Evolutionary conservation across 2,329 filamentous ascomycete species (phyloP).

Genomic region (Penicillium sp.): DNA sequence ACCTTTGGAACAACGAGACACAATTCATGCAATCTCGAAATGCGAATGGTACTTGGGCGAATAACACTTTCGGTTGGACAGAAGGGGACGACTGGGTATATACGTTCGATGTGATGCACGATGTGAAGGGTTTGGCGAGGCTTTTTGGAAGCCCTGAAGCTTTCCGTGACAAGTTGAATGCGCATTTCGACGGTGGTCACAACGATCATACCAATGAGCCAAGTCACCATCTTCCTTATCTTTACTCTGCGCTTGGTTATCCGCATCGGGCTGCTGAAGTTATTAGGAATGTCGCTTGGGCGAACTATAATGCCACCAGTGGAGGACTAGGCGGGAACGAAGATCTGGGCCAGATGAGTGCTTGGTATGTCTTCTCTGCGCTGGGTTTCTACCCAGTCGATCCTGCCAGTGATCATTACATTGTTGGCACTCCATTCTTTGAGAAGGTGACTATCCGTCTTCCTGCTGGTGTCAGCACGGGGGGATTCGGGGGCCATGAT

Average conservation of each 20-base stretch:
- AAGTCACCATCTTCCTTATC: constrained; percentile 51
- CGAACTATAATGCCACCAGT: constrained; percentile 50
- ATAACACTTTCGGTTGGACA: constrained; percentile 50
- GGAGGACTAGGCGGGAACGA: constrained; percentile 51
- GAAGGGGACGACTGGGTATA: constrained; percentile 56
- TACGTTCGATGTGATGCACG: constrained; percentile 53
- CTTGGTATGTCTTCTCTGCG: constrained; percentile 52
- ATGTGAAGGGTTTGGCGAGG: constrained; percentile 43
- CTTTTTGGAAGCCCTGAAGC: constrained; percentile 42
- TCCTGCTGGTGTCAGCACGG: constrained; percentile 34
- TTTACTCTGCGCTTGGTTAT: constrained; percentile 48
- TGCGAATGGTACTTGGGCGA: constrained; percentile 49
- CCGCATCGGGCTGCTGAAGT: constrained; percentile 42
- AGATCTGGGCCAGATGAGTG: constrained; percentile 54
- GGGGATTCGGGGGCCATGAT: constrained; percentile 22
- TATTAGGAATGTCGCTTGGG: constrained; percentile 41
- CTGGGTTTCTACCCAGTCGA: constrained; percentile 53
- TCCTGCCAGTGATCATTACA: constrained; percentile 48
- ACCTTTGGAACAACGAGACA: constrained; percentile 47
- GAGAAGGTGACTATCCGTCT: constrained; percentile 45
- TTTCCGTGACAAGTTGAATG: constrained; percentile 47
- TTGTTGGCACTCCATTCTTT: constrained; percentile 50
- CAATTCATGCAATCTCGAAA: constrained; percentile 53
- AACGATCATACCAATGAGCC: constrained; percentile 54
- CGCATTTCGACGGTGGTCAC: constrained; percentile 48